Evolutionary conservation across 129 eudicot species (phyloP).

Genomic region (Helichrysum umbraculigerum): DNA sequence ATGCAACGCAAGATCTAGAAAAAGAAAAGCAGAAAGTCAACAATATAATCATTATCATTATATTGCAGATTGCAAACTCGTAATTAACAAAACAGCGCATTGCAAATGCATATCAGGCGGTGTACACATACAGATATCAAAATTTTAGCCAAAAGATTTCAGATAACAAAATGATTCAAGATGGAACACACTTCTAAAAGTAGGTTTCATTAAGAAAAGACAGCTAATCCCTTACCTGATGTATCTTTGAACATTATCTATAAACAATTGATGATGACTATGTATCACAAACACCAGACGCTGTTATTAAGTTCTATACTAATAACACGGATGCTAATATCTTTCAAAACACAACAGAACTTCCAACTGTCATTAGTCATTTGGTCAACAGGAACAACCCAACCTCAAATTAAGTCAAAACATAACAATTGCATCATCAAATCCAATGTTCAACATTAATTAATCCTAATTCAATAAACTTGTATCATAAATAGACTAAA

Average conservation of each 20-base stretch:
- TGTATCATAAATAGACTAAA: slow-evolving; percentile 11
- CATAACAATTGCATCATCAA: neutral
- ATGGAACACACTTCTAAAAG: neutral
- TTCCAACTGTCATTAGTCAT: neutral
- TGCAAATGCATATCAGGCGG: too few species aligned
- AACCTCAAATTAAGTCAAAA: neutral
- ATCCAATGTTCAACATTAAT: neutral
- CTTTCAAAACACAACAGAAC: neutral
- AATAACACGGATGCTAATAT: slow-evolving; percentile 1
- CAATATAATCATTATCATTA: too few species aligned
- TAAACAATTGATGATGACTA: slow-evolving; percentile 8
- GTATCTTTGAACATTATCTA: neutral
- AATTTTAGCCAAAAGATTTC: too few species aligned
- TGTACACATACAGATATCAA: too few species aligned
- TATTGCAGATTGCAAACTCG: too few species aligned
- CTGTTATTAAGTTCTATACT: slow-evolving; percentile 1
- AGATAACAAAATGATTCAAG: too few species aligned
- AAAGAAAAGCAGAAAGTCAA: too few species aligned
- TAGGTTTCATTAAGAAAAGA: neutral
- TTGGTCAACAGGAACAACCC: neutral
- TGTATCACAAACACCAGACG: neutral
- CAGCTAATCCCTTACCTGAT: neutral
- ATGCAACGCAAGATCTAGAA: too few species aligned
- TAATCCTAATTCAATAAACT: neutral
- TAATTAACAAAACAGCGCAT: too few species aligned